These are phyloP conservation scores for Russula virescens DNA, from an alignment of 768 basidiomycete species.

Conservation along the genomic window DNA sequence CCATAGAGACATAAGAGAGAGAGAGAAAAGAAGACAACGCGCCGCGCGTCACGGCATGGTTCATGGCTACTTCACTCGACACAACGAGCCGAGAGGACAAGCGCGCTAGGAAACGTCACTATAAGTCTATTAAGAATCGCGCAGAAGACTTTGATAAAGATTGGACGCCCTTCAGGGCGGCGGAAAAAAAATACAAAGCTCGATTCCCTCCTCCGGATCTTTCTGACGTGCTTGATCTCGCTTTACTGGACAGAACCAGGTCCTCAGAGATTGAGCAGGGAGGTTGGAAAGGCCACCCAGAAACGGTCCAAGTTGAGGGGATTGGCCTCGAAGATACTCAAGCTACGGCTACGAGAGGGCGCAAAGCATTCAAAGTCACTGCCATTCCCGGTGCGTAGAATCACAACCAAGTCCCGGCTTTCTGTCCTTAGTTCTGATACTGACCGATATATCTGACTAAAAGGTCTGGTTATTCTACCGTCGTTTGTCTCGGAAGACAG, in stretches of 20 bases:
- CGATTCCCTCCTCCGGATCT: slow-evolving; percentile 75
- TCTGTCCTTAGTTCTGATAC: slow-evolving; percentile 29
- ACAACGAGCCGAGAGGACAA: slow-evolving; percentile 50
- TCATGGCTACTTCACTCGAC: slow-evolving; percentile 32
- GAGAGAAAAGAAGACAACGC: not conserved
- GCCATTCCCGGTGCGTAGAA: slow-evolving; percentile 40
- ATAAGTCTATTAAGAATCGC: slow-evolving; percentile 56
- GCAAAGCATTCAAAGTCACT: slow-evolving; percentile 44
- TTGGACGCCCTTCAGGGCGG: slow-evolving; percentile 72
- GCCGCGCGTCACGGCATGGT: not conserved
- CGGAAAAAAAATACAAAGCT: slow-evolving; percentile 77
- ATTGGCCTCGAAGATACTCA: slow-evolving; percentile 28
- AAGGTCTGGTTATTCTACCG: slow-evolving; percentile 85
- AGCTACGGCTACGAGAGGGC: slow-evolving; percentile 1
- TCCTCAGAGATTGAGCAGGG: slow-evolving; percentile 40
- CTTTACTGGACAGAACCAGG: slow-evolving; percentile 39
- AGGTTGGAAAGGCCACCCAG: slow-evolving; percentile 43
- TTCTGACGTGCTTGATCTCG: slow-evolving; percentile 60
- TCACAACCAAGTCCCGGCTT: slow-evolving; percentile 25
- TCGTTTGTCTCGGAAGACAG: slow-evolving; percentile 53
- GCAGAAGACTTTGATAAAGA: slow-evolving; percentile 38
- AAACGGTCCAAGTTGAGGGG: slow-evolving; percentile 34
- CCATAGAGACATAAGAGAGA: slow-evolving; percentile 63
- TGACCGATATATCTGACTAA: slow-evolving; percentile 7
- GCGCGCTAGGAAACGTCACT: slow-evolving; percentile 49